Conservation (phyloP, 768 basidiomycete genomes). For the Roridomyces roridus region DNA sequence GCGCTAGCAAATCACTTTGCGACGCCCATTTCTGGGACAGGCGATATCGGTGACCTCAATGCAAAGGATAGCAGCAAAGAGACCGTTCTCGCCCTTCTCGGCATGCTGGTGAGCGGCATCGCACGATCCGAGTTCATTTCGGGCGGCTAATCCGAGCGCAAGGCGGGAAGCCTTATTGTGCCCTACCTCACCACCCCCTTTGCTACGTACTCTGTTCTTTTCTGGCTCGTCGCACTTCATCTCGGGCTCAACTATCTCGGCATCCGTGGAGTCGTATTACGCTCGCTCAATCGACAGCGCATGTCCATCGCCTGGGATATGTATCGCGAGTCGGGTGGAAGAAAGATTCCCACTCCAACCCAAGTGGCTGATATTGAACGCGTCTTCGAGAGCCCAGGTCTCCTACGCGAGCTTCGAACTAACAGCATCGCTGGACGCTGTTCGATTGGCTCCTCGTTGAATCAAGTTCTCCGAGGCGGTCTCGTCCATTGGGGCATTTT, state of each 20-base stretch:
- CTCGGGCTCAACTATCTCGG: constrained; percentile 64
- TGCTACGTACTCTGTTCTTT: constrained; percentile 57
- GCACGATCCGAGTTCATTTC: background rate
- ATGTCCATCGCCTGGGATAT: constrained; percentile 56
- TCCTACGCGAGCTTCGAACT: constrained; percentile 43
- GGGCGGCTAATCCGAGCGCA: background rate
- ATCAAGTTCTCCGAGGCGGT: constrained; percentile 34
- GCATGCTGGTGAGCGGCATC: constrained; percentile 61
- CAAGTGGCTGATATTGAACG: constrained; percentile 49
- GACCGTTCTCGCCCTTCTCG: constrained; percentile 69
- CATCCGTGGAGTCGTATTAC: constrained; percentile 61
- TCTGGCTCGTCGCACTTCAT: constrained; percentile 59
- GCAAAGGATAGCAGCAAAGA: constrained; percentile 79
- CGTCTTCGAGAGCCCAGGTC: constrained; percentile 47
- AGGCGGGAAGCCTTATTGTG: constrained; percentile 57
- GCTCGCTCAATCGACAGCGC: constrained; percentile 66
- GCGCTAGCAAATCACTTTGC: constrained; percentile 74
- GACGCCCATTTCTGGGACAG: constrained; percentile 51
- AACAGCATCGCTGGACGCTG: constrained; percentile 49
- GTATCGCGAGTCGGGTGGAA: constrained; percentile 36
- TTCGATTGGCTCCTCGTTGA: constrained; percentile 55
- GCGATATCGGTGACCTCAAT: constrained; percentile 74
- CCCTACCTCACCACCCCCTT: constrained; percentile 55
- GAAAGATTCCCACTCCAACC: constrained; percentile 37
- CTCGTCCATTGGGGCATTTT: constrained; percentile 38